Base-by-base conservation (phyloP, 202 grass and related monocot genomes). In the Hordeum pubiflorum region DNA sequence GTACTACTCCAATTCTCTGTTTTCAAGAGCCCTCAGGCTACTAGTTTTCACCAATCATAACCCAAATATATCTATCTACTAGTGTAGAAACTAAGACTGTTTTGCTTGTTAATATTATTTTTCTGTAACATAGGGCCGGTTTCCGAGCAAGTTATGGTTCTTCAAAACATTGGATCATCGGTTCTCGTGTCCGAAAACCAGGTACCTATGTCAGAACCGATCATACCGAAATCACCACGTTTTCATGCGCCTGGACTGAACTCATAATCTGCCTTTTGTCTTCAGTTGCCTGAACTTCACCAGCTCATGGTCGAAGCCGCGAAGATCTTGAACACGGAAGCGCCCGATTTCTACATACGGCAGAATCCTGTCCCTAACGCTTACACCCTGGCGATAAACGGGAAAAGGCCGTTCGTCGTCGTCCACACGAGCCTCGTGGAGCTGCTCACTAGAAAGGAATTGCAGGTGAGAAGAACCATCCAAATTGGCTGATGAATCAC, bases 391-490 rank as follows among this genome's bases (percentile, higher is more conserved):
- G 92, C 92, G 44, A 94, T 97, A 64, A 94, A 84, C 1, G 95
- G 92, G 15, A 93, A 89, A 86, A 94, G 92, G 8, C 92, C 95
- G 74, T 94, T 97, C 67, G 91, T 97, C 2, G 95, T 94, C 17
- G 88, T 97, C n/a, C 95, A 97, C 37, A 93, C 92, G 66, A 97
- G 95, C 78, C 92, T 97, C 22, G 86, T 94, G 22, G 95, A 97
- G 80, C 88, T 97, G 62, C 95, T 97, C 62, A 91, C 88, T 2
- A 86, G 82, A 88, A 94, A 89, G 78, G 95, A 97, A 89, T 38
- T 97, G 32, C 95, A 94, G 95, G 95, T 93, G 60, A 50, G 14
- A 21, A 21, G 10, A 7, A 69, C 0, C 65, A 69, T 41, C 37
- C 65, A 24, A 41, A 69, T 9, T 4, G 31, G 61, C 14, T 63